Evolutionary conservation across 2,329 filamentous ascomycete genomes (phyloP), one percentile per base, ranked within the genome.

Genomic region (Xylariales sp.): DNA sequence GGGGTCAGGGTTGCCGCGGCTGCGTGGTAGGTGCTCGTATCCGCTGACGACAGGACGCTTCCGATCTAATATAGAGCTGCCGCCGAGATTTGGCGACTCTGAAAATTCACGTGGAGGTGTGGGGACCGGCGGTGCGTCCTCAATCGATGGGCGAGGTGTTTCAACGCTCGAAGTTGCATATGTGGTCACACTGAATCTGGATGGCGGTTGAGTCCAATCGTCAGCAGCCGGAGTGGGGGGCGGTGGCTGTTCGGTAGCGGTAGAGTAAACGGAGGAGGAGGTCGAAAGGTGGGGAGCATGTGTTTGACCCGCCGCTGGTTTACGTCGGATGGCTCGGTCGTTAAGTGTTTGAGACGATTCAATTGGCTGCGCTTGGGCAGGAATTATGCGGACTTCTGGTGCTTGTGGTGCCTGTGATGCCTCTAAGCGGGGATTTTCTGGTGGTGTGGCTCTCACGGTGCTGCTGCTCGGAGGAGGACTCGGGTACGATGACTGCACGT

Each of bases 171-270:
- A 72, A 2, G 78, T 76, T 17, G 73, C 69, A 50, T 75, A 80
- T 2, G 78, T 83, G 6, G 76, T 81, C 45, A 75, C 65, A 58
- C 79, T 85, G 56, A 83, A 85, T 31, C 76, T 74, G 33, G 78
- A 83, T 3, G 65, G 58, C 5, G 76, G 76, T 40, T 76, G 71
- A 11, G 63, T 59, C 65, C 69, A 71, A 25, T 70, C 53, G 29
- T 66, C 60, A 24, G 16, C 29, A 6, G 43, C 33, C 6, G 40
- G 42, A 20, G 43, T 34, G 19, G 37, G 40, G n/a, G 50, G 44
- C 7, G 44, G 30, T 41, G 41, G 57, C 23, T 51, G 49, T 18
- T 48, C 44, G 6, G 59, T 54, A 24, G 53, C 50, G 6, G 52
- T 47, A 5, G 62, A 60, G 43, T 64, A 59, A 15, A 63, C 43